Evolutionary conservation across 1,139 yeast species (phyloP).

Genomic region (Candida buenavistaensis): DNA sequence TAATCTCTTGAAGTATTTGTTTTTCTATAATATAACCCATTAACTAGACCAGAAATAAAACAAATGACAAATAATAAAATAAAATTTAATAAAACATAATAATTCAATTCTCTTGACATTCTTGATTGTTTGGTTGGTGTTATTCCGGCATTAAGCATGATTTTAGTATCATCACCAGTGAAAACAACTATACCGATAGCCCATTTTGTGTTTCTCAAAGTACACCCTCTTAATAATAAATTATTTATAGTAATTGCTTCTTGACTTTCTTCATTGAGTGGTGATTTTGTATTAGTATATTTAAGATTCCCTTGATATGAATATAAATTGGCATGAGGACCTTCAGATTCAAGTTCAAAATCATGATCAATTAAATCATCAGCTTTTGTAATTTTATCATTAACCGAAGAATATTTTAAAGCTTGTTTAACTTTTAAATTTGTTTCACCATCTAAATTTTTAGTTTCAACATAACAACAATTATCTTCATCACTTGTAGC

Average conservation of each 20-base stretch:
- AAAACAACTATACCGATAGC: slow-evolving; percentile 51
- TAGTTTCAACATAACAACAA: slow-evolving; percentile 58
- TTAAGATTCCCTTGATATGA: slow-evolving; percentile 54
- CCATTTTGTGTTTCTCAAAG: slow-evolving; percentile 57
- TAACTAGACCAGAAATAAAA: slow-evolving; percentile 52
- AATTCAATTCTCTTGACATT: slow-evolving; percentile 51
- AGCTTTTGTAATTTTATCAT: slow-evolving; percentile 35
- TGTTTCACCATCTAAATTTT: slow-evolving; percentile 63
- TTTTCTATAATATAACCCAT: slow-evolving; percentile 48
- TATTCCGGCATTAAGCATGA: slow-evolving; percentile 57
- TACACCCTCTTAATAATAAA: slow-evolving; percentile 51
- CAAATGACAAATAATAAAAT: slow-evolving; percentile 47
- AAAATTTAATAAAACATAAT: slow-evolving; percentile 51
- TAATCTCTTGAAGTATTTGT: slow-evolving; percentile 36
- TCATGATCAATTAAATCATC: slow-evolving; percentile 41
- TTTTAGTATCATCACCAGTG: slow-evolving; percentile 57
- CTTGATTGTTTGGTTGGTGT: slow-evolving; percentile 59
- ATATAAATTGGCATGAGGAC: slow-evolving; percentile 56
- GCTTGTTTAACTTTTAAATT: slow-evolving; percentile 56
- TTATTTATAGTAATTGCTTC: slow-evolving; percentile 53
- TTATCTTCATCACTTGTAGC: slow-evolving; percentile 55
- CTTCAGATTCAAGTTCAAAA: slow-evolving; percentile 52
- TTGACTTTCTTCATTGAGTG: slow-evolving; percentile 18
- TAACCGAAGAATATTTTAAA: slow-evolving; percentile 40
- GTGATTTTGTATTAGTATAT: slow-evolving; percentile 24